Conservation (phyloP, 371 early-diverging fungal genomes). For the Actinomortierella wolfii region DNA sequence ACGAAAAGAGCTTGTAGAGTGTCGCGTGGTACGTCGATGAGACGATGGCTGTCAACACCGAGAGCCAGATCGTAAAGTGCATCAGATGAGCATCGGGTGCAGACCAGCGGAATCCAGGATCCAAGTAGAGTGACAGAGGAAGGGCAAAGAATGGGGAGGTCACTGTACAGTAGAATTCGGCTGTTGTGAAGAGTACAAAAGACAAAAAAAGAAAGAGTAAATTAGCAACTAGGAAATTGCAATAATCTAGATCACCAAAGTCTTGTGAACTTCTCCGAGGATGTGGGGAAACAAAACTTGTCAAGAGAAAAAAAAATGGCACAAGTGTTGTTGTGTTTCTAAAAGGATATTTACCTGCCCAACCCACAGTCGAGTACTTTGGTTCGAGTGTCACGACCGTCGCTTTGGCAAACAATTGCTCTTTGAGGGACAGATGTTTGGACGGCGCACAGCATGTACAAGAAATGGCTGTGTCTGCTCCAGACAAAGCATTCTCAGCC, state of each 20-base stretch:
- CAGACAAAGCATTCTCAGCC: too few species aligned
- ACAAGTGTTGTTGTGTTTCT: not conserved
- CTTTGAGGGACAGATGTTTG: constrained; percentile 12
- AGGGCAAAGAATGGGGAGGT: constrained; percentile 52
- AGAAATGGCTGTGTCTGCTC: constrained; percentile 1
- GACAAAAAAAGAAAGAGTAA: not conserved
- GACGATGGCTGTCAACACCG: constrained; percentile 40
- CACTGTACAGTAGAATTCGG: constrained; percentile 54
- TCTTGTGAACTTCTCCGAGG: too few species aligned
- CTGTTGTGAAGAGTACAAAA: constrained; percentile 26
- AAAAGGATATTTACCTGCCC: constrained; percentile 28
- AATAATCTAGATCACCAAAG: too few species aligned
- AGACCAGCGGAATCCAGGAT: constrained; percentile 34
- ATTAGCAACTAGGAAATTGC: too few species aligned
- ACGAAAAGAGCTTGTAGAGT: constrained; percentile 49
- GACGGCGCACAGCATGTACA: not conserved
- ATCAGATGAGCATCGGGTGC: constrained; percentile 42
- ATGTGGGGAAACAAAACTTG: not conserved
- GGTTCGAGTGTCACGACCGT: constrained; percentile 38
- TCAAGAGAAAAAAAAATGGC: not conserved
- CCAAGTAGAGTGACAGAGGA: constrained; percentile 41
- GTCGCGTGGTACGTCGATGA: constrained; percentile 50
- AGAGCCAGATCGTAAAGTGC: constrained; percentile 41
- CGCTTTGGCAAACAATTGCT: constrained; percentile 42
- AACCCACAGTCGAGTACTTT: constrained; percentile 42